A percentile compares a stretch with the other conserved stretches of the same genome.
These are phyloP conservation scores for Irpex sp. DNA, from an alignment of 1,284 basidiomycete species.

Conservation along the genomic window DNA sequence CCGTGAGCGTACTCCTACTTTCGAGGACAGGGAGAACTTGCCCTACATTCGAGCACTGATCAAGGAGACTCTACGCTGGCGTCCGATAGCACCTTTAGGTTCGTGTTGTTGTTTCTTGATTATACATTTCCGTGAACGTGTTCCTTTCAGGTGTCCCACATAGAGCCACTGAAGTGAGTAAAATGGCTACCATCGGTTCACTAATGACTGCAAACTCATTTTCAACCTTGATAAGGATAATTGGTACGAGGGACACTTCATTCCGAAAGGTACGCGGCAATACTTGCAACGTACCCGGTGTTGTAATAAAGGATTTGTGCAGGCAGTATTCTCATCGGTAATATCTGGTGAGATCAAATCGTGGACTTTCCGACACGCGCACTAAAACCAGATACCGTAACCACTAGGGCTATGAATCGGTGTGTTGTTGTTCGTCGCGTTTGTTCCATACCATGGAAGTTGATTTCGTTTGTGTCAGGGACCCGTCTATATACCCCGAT, in stretches of 20 bases:
- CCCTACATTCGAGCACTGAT: constrained; percentile 5
- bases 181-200: not conserved
- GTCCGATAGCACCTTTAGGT: not conserved
- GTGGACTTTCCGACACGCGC: not conserved
- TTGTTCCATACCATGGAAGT: not conserved
- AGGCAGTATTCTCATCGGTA: not conserved
- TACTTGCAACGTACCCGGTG: not conserved
- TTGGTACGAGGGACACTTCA: not conserved
- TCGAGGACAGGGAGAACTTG: not conserved
- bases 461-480: not conserved
- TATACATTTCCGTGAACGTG: not conserved
- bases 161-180: not conserved
- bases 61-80: constrained; percentile 2
- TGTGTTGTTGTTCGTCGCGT: not conserved
- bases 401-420: not conserved
- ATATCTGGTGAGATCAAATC: not conserved
- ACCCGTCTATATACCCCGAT: not conserved
- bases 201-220: not conserved
- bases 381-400: not conserved
- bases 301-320: not conserved
- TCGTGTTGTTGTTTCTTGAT: not conserved
- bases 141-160: not conserved
- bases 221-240: not conserved
- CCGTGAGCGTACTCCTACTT: not conserved
- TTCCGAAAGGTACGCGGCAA: not conserved